Base-by-base conservation (phyloP, 345 rosid genomes). In the Moricandia moricandioides region DNA sequence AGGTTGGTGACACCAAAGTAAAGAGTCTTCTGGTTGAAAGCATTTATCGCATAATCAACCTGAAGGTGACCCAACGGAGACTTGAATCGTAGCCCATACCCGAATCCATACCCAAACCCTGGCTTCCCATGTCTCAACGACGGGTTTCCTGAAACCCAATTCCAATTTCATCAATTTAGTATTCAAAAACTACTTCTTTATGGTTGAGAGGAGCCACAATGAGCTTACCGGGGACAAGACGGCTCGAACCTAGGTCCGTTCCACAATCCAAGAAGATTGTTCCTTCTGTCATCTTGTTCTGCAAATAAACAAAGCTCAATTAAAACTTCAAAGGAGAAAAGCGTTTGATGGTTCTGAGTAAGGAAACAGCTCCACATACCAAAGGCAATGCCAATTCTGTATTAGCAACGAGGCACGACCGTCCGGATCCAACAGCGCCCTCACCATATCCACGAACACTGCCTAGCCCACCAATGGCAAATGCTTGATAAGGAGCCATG, bases 401-500 rank as follows among this genome's bases (percentile, higher is more conserved):
- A 82, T 94, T 94, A 67, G 92, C 91, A 73, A 91, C 86, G 62
- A 94, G 82, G 82, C 97, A 94, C 27, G 97, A 91, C 73, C 97
- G 85, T 49, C 98, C 98, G 3, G 89, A 89, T 82, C 97, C 98
- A 81, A 91, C 86, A 75, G 93, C 96, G 8, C 97, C 98, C 47
- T 94, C 96, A 59, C 98, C 98, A 77, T 91, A 91, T 33, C 98
- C 97, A 52, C 97, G 84, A 8, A 94, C 96, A 69, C 92, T 90
- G 67, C 90, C 92, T 40, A 86, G 65, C 73, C 98, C 98, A 29
- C 98, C 98, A 61, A 94, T 83, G 74, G 97, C 84, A 86, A 94
- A 94, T 70, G 98, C 96, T 83, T 91, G 98, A 82, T 91, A 90
- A 78, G 98, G 97, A 81, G 98, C 95, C 95, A 94, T 94, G 82